Conservation (phyloP, 1,284 basidiomycete species). For the Volvariella volvacea region DNA sequence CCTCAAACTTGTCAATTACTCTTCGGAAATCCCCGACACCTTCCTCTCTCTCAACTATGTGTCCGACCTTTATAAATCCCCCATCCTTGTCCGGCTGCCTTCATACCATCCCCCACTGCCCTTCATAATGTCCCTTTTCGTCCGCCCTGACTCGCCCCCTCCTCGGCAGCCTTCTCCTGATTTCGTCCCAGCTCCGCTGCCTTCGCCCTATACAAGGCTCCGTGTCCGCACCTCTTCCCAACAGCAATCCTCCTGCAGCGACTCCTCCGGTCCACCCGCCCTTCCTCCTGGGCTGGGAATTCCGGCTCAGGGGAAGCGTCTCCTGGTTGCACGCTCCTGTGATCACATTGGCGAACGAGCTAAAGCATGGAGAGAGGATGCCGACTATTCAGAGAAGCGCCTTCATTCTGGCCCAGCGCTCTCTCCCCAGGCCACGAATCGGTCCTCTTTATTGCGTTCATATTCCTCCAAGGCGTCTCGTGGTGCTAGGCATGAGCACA, state of each 20-base stretch:
- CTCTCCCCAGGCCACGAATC: too few species aligned
- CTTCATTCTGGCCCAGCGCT: too few species aligned
- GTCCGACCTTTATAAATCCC: constrained; percentile 10
- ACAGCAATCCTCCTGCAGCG: constrained; percentile 11
- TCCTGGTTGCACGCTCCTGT: constrained; percentile 16
- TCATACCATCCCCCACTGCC: background rate
- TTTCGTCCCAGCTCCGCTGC: constrained; percentile 25
- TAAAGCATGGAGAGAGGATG: constrained; percentile 8
- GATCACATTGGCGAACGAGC: constrained; percentile 16
- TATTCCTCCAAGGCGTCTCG: too few species aligned
- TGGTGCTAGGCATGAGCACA: too few species aligned
- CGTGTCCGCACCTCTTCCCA: constrained; percentile 20
- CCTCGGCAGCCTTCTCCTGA: constrained; percentile 35
- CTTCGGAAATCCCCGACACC: too few species aligned
- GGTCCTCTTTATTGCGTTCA: too few species aligned
- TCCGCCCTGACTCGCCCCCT: constrained; percentile 35
- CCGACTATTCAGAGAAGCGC: background rate
- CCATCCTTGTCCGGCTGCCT: background rate
- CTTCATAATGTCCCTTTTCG: constrained; percentile 22
- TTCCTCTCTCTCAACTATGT: background rate
- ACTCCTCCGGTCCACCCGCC: constrained; percentile 13
- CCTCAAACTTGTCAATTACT: too few species aligned
- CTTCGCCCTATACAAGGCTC: constrained; percentile 24
- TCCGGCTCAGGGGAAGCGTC: constrained; percentile 7
- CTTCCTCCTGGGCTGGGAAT: constrained; percentile 14